A percentile compares a stretch with the other conserved stretches of the same genome.
phyloP scores from a whole-genome alignment of 1,284 basidiomycete genomes.

The Boletus mariae region DNA sequence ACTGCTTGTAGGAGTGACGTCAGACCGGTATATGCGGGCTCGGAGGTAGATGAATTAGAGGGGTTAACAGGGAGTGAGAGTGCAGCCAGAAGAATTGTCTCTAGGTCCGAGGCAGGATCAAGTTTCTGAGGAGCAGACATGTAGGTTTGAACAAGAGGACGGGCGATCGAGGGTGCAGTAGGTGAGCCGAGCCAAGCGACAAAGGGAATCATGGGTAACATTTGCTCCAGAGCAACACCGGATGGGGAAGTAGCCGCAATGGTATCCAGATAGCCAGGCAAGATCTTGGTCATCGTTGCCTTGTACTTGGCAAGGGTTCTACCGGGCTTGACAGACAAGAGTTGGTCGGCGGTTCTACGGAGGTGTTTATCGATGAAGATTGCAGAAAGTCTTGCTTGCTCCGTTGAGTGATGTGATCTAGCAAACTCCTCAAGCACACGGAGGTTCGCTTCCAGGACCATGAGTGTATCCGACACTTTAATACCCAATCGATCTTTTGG shows the following conservation, averaged over 20 bases:
- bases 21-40: constrained; percentile 17
- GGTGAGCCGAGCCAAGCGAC: constrained; percentile 16
- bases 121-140: constrained; percentile 25
- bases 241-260: constrained; percentile 6
- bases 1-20: constrained; percentile 22
- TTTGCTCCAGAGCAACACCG: constrained; percentile 7
- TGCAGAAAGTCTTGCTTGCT: constrained; percentile 19
- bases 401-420: constrained; percentile 12
- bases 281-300: constrained; percentile 10
- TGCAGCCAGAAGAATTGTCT: constrained; percentile 28
- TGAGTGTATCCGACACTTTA: constrained; percentile 28
- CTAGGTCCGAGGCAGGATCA: constrained; percentile 25
- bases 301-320: constrained; percentile 19
- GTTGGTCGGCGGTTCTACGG: constrained; percentile 8
- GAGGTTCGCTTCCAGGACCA: constrained; percentile 41
- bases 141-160: constrained; percentile 30
- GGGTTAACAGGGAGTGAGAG: constrained; percentile 20
- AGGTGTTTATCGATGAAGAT: constrained; percentile 20
- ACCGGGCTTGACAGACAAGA: constrained; percentile 15
- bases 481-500: constrained; percentile 36
- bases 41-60: neutral
- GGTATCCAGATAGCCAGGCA: constrained; percentile 19
- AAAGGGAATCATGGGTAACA: constrained; percentile 14
- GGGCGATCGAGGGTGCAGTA: constrained; percentile 13
- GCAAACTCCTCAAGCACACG: constrained; percentile 33